Base-by-base conservation (phyloP, 2,329 filamentous ascomycete genomes). In the Epicoccum nigrum region DNA sequence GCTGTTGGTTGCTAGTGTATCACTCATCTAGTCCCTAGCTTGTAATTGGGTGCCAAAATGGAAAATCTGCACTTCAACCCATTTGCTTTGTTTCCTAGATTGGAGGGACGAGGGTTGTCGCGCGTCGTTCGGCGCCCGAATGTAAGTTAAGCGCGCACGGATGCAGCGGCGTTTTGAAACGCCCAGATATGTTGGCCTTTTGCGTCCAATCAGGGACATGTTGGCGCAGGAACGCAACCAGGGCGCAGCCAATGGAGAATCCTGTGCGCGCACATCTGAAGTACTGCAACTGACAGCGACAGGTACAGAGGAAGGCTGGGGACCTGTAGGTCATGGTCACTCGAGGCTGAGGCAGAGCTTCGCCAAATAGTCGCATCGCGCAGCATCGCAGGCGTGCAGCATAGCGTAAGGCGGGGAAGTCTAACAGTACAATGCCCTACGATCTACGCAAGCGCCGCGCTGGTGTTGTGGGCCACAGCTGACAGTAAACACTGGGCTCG, bases 91-190 rank as follows among this genome's bases (percentile, higher is more conserved):
- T 46, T 45, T 31, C 37, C 49, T 46, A 46, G 42, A 51, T 51
- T 51, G 42, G 43, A 46, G 43, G 49, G 19, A 38, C 38, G 42
- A 37, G 9, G 31, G 32, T 46, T 8, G 49, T 51, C 38, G 42
- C 42, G 45, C n/a, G 39, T 54, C 40, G 51, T 54, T 54, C 55
- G 46, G 54, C 42, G 39, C 43, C 55, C 49, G 42, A 49, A 44
- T 35, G 46, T 55, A 52, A 57, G 55, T 51, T 44, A 49, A 11
- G 34, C 28, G 40, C 35, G 39, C 39, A 40, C 52, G 32, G 43
- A 20, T 42, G 28, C 39, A 45, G 34, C 17, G 37, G 37, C 45
- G 62, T 65, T 65, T 63, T 53, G 60, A 63, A 64, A 64, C 61
- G 57, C 50, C 55, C 42, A 52, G 54, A 44, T 27, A 46, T 51